phyloP scores from a whole-genome alignment of 2,329 filamentous ascomycete genomes.

The Sarocladium kiliense region DNA sequence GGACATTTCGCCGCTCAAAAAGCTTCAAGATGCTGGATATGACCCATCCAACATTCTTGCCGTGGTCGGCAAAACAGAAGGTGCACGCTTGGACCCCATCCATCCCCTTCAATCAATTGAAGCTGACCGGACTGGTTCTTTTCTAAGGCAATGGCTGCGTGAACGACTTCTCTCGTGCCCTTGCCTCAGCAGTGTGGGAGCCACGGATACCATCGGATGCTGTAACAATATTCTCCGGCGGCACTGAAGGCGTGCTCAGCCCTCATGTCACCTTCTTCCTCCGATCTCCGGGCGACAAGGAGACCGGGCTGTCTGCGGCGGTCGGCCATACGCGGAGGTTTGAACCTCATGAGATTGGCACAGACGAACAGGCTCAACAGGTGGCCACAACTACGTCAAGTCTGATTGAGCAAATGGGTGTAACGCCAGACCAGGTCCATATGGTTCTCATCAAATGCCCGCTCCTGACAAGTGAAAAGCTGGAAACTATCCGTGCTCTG shows the following conservation, averaged over 20 bases:
- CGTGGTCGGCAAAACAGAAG: slow-evolving; percentile 12
- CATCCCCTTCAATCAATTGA: not conserved
- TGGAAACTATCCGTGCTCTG: slow-evolving; percentile 9
- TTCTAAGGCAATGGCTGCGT: slow-evolving; percentile 10
- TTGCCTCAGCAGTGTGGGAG: slow-evolving; percentile 11
- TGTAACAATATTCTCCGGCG: slow-evolving; percentile 11
- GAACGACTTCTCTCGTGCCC: slow-evolving; percentile 11
- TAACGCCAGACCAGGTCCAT: slow-evolving; percentile 9
- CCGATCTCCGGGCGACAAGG: not conserved
- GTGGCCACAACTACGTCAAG: slow-evolving; percentile 4
- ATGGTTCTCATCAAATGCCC: slow-evolving; percentile 12
- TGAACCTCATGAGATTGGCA: slow-evolving; percentile 10
- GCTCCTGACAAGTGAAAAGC: slow-evolving; percentile 10
- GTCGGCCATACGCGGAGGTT: slow-evolving; percentile 10
- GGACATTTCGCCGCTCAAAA: slow-evolving; percentile 9
- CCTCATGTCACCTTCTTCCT: slow-evolving; percentile 12
- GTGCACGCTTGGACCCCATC: no score
- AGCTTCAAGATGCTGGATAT: slow-evolving; percentile 6
- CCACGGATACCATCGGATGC: slow-evolving; percentile 10
- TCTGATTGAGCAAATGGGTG: slow-evolving; percentile 1
- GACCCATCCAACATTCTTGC: slow-evolving; percentile 10
- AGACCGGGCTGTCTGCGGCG: slow-evolving; percentile 8
- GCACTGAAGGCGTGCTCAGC: slow-evolving; percentile 11
- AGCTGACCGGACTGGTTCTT: no score
- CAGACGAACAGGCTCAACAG: slow-evolving; percentile 9